Conservation (phyloP, 2,329 filamentous ascomycete genomes). For the Microdochium paspali region DNA sequence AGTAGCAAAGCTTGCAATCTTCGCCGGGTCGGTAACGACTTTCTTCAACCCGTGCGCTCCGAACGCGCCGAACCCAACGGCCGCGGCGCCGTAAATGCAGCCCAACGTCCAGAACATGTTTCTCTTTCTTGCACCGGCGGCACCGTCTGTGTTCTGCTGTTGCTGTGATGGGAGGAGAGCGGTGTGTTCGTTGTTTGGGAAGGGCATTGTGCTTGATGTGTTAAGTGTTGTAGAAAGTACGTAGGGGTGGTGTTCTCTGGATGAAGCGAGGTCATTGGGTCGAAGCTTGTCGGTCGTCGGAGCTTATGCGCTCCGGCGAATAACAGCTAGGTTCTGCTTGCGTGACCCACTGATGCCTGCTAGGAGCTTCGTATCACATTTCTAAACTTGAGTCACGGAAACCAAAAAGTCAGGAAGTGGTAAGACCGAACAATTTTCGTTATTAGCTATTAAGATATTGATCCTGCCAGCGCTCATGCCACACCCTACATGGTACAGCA, state of each 20-base stretch:
- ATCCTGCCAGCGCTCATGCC: conserved; percentile 9
- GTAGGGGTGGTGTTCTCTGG: too few species aligned
- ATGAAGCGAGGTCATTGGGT: too few species aligned
- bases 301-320: too few species aligned
- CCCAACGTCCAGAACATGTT: conserved; percentile 49
- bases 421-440: neutral
- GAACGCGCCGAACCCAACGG: conserved; percentile 58
- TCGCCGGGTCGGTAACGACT: conserved; percentile 46
- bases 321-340: too few species aligned
- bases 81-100: conserved; percentile 51
- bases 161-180: conserved; percentile 1
- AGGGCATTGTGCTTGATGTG: too few species aligned
- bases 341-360: too few species aligned
- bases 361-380: too few species aligned
- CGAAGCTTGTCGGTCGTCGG: too few species aligned
- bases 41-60: conserved; percentile 59
- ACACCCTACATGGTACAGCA: conserved; percentile 14
- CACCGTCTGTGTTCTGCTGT: conserved; percentile 5
- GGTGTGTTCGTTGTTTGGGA: too few species aligned
- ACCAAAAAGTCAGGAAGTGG: neutral
- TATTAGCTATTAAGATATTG: conserved; percentile 24
- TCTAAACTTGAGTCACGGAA: neutral
- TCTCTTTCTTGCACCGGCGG: conserved; percentile 6
- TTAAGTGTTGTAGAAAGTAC: too few species aligned
- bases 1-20: conserved; percentile 51